Percentiles rank a stretch among this genome's conserved stretches.
Conservation (phyloP, 1,284 basidiomycete species). For the Meripilus lineatus region DNA sequence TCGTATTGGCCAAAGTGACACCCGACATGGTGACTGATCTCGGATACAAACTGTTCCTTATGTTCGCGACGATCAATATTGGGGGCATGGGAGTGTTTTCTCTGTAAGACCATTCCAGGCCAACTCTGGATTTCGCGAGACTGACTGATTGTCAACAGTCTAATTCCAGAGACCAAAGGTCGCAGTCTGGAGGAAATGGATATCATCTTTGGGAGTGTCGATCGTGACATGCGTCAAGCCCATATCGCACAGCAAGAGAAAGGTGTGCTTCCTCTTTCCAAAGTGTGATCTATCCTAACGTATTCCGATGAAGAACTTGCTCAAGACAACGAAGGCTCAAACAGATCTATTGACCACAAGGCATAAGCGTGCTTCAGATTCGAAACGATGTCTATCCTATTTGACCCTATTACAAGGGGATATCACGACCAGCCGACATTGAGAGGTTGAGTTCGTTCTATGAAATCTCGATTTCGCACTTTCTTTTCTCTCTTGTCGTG, state of each 20-base stretch:
- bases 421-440: too few relatives aligned
- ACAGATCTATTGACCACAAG: too few relatives aligned
- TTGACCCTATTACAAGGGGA: too few relatives aligned
- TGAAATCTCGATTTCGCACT: too few relatives aligned
- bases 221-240: slow-evolving; percentile 49
- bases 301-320: too few relatives aligned
- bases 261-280: slow-evolving; percentile 1
- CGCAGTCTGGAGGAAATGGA: slow-evolving; percentile 78
- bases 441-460: too few relatives aligned
- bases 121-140: background rate
- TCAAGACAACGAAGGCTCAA: too few relatives aligned
- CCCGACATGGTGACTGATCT: slow-evolving; percentile 57
- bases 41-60: slow-evolving; percentile 65
- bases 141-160: slow-evolving; percentile 27
- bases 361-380: too few relatives aligned
- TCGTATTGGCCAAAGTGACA: slow-evolving; percentile 69
- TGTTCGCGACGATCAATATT: slow-evolving; percentile 62
- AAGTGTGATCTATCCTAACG: too few relatives aligned
- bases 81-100: slow-evolving; percentile 31
- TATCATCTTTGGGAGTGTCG: slow-evolving; percentile 69
- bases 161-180: slow-evolving; percentile 75
- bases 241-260: slow-evolving; percentile 44
- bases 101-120: slow-evolving; percentile 12
- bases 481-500: too few relatives aligned
- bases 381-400: too few relatives aligned